phyloP scores from a whole-genome alignment of 768 basidiomycete genomes.

The Austroboletus eburneus region DNA sequence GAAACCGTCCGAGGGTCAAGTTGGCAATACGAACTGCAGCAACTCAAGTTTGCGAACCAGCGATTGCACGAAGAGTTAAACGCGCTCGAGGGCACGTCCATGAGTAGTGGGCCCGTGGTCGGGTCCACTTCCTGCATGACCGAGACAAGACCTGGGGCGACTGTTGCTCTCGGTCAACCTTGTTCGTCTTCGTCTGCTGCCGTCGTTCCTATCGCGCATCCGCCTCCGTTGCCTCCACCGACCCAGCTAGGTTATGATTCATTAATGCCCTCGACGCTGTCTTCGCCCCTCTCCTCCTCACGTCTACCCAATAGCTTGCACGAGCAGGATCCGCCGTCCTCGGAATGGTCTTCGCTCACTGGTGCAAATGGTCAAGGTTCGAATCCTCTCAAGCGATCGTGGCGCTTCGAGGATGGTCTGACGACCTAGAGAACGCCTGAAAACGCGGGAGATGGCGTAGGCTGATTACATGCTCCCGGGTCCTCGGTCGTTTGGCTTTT shows the following conservation, averaged over 20 bases:
- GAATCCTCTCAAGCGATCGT: conserved; percentile 25
- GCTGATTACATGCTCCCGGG: too few species aligned
- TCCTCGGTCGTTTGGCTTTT: too few species aligned
- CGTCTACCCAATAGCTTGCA: conserved; percentile 14
- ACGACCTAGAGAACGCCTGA: too few species aligned
- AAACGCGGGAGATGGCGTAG: too few species aligned
- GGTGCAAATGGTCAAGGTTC: conserved; percentile 21
- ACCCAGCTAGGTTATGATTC: conserved; percentile 8
- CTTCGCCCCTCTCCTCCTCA: conserved; percentile 1
- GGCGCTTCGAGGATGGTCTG: conserved; percentile 23
- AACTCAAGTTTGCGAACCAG: conserved; percentile 70
- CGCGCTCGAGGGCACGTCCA: conserved; percentile 31
- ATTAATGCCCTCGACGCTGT: conserved; percentile 1
- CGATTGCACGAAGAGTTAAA: conserved; percentile 56
- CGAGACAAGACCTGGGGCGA: not conserved
- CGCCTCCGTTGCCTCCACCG: not conserved
- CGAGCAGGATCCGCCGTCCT: conserved; percentile 14
- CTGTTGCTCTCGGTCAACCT: not conserved
- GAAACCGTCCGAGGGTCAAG: conserved; percentile 64
- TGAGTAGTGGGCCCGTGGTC: not conserved
- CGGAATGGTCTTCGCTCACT: conserved; percentile 28
- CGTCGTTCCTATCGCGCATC: not conserved
- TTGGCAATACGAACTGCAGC: conserved; percentile 93
- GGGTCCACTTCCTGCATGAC: not conserved
- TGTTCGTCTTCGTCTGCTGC: not conserved